Percentiles rank a stretch among this genome's conserved stretches.
These are phyloP conservation scores for Xylaria digitata DNA, from an alignment of 2,329 filamentous ascomycete species.

Conservation along the genomic window DNA sequence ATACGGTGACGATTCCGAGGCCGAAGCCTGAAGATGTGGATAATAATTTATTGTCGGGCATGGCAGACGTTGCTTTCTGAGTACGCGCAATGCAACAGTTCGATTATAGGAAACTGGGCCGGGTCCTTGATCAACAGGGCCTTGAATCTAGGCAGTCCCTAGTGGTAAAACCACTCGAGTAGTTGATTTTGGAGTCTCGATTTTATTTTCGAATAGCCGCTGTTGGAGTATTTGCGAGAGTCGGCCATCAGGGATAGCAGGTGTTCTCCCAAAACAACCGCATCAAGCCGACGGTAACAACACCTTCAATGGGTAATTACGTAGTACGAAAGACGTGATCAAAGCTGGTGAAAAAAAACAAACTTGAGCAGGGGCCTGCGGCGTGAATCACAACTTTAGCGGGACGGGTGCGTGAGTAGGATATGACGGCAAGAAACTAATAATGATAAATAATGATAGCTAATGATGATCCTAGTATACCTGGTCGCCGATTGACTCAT, in stretches of 20 bases:
- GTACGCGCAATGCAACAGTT: background rate
- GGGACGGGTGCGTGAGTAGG: background rate
- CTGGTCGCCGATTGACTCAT: constrained; percentile 35
- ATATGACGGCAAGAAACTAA: constrained; percentile 3
- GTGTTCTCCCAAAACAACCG: constrained; percentile 3
- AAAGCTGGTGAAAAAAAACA: background rate
- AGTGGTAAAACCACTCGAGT: background rate
- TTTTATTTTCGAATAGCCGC: background rate
- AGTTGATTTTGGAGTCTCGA: background rate
- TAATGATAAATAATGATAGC: background rate
- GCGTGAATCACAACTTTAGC: constrained; percentile 12
- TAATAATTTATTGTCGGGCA: constrained; percentile 25
- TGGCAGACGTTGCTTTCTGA: background rate
- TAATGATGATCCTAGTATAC: constrained; percentile 1
- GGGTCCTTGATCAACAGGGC: background rate
- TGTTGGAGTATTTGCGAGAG: constrained; percentile 10
- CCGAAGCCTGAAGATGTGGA: constrained; percentile 45
- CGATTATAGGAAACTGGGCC: background rate
- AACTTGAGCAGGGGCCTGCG: background rate
- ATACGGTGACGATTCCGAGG: constrained; percentile 42
- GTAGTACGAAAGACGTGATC: background rate
- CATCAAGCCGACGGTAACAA: background rate
- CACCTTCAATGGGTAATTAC: background rate
- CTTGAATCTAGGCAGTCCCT: background rate
- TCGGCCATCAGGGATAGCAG: constrained; percentile 18